Base-by-base conservation (phyloP, 1,284 basidiomycete species). In the Malassezia yamatoensis region DNA sequence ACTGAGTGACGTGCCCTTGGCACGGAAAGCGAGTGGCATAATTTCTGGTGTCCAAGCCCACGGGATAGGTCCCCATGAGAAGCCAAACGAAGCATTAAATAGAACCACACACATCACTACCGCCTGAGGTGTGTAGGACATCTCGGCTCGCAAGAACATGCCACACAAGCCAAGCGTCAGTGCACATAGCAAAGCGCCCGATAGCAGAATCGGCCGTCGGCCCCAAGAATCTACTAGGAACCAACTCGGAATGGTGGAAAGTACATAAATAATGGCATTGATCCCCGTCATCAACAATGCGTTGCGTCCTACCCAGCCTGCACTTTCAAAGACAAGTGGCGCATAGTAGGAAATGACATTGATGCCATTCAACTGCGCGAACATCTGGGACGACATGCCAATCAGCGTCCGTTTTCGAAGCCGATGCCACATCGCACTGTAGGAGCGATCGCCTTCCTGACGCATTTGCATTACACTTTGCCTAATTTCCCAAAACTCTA, bases 341-440 rank as follows among this genome's bases (percentile, higher is more conserved):
- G 89, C 88, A 77, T 94, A 96, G 76, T 94, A 96, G 5, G 87
- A 90, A 24, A 96, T 91, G 53, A 91, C 88, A 60, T 69, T 73
- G 65, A 72, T 69, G 44, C 72, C 72, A 56, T 70, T 67, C 64
- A 96, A 78, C 76, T 96, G 93, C 45, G 91, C 91, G 75, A 96
- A 96, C 54, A 87, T 86, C 75, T 96, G 93, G 60, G 88, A 89
- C 16, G 88, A 90, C 88, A 93, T 93, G n/a, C 91, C 93, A 58
- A 96, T 83, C 62, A 96, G 76, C 5, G 96, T 90, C 43, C 91
- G 82, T 42, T 85, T 83, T 65, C 87, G 86, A 76, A 96, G 96
- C 62, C 83, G 82, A 65, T 77, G 83, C 88, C 90, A 94, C 83
- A 96, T 88, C 39, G 81, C 81, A 36, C 76, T 75, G 77, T 96